Percentiles rank a stretch among this genome's conserved stretches.
Evolutionary conservation across 352 stramenopile genomes (phyloP).

Genomic region (Phytophthora europaea): DNA sequence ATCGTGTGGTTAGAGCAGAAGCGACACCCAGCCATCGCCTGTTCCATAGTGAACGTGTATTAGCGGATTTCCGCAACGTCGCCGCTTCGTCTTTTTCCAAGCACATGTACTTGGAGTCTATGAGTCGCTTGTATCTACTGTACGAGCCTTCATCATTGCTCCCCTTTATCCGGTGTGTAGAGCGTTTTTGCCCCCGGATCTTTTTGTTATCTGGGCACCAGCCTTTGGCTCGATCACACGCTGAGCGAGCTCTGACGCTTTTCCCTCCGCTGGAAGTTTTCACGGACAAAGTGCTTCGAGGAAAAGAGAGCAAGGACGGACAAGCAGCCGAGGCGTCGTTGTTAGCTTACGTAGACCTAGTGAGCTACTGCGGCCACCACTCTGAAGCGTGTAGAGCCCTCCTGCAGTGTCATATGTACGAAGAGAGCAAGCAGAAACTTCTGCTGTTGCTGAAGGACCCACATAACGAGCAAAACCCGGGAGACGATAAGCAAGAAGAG

Average conservation of each 20-base stretch:
- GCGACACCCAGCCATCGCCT: slow-evolving; percentile 72
- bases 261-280: slow-evolving; percentile 68
- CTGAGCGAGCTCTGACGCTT: slow-evolving; percentile 73
- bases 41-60: slow-evolving; percentile 84
- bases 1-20: slow-evolving; percentile 14
- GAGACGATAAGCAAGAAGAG: slow-evolving; percentile 26
- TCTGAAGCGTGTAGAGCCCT: slow-evolving; percentile 70
- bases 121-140: slow-evolving; percentile 82
- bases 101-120: slow-evolving; percentile 90
- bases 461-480: slow-evolving; percentile 25
- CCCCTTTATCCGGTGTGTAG: slow-evolving; percentile 70
- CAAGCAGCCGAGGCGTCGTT: slow-evolving; percentile 47
- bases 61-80: slow-evolving; percentile 76
- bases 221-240: slow-evolving; percentile 58
- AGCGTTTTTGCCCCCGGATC: slow-evolving; percentile 66
- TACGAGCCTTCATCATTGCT: slow-evolving; percentile 67
- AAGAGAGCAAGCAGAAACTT: slow-evolving; percentile 61
- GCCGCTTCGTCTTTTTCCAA: slow-evolving; percentile 82
- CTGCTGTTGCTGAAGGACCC: slow-evolving; percentile 35
- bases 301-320: slow-evolving; percentile 20
- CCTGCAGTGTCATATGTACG: slow-evolving; percentile 70
- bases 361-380: slow-evolving; percentile 61
- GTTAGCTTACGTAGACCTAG: slow-evolving; percentile 68
- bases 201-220: slow-evolving; percentile 70
- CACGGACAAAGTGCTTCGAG: slow-evolving; percentile 41